Percentiles rank a stretch among this genome's conserved stretches.
Conservation (phyloP, 2,329 filamentous ascomycete species). For the Blastomyces parvus region DNA sequence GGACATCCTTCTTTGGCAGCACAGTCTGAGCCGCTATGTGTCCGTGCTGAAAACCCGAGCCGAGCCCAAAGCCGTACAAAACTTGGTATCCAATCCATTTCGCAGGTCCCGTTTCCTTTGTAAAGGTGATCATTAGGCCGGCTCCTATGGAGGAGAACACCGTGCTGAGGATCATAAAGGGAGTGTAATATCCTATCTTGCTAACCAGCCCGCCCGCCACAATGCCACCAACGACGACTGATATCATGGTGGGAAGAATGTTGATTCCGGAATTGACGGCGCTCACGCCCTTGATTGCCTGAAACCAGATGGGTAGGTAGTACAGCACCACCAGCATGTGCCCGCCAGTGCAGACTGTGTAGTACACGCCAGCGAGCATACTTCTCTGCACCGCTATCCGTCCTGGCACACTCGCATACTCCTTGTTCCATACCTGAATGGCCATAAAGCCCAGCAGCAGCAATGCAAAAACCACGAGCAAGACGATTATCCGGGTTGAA, state of each 20-base stretch:
- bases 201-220: conserved; percentile 14
- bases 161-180: conserved; percentile 18
- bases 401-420: conserved; percentile 24
- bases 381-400: conserved; percentile 27
- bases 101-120: conserved; percentile 16
- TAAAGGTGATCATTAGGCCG: conserved; percentile 25
- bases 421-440: conserved; percentile 20
- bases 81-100: conserved; percentile 24
- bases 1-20: conserved; percentile 13
- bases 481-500: conserved; percentile 22
- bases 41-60: conserved; percentile 18
- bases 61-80: conserved; percentile 19
- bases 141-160: conserved; percentile 21
- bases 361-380: neutral
- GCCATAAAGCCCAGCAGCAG: conserved; percentile 19
- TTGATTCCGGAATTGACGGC: conserved; percentile 30
- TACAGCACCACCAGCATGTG: conserved; percentile 18
- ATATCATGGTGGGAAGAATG: conserved; percentile 31
- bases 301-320: conserved; percentile 32
- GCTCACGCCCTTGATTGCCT: conserved; percentile 34
- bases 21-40: conserved; percentile 18
- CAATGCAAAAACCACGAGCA: conserved; percentile 22
- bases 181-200: conserved; percentile 19
- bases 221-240: conserved; percentile 20
- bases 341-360: conserved; percentile 3